Evolutionary conservation across 169 alveolate genomes (phyloP).

Genomic region (Plasmodium cynomolgi): DNA sequence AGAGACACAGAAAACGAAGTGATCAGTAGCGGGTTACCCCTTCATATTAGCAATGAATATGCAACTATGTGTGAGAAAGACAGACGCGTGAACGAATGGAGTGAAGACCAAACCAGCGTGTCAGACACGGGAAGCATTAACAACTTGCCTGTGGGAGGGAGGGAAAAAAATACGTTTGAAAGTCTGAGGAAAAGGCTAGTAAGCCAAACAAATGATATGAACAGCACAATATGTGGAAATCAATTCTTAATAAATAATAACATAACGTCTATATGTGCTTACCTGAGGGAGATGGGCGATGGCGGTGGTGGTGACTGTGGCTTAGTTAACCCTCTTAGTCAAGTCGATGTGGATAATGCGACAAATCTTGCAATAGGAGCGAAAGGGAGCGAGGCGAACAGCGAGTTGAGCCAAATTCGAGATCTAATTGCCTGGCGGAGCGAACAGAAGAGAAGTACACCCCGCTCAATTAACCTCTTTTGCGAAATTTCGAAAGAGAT

Average conservation of each 20-base stretch:
- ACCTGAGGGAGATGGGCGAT: slow-evolving; percentile 7
- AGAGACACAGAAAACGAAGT: background rate
- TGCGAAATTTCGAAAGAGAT: slow-evolving; percentile 37
- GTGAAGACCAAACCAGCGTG: slow-evolving; percentile 6
- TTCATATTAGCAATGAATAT: background rate
- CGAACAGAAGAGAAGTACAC: background rate
- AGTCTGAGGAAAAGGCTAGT: slow-evolving; percentile 18
- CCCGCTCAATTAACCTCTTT: background rate
- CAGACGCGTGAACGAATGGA: background rate
- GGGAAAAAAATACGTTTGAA: slow-evolving; percentile 8
- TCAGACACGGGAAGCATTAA: background rate
- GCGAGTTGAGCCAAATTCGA: background rate
- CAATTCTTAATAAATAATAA: slow-evolving; percentile 33
- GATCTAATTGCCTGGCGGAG: background rate
- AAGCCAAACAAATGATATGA: slow-evolving; percentile 32
- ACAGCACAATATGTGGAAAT: slow-evolving; percentile 5
- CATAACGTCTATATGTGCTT: slow-evolving; percentile 7
- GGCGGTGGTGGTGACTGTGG: background rate
- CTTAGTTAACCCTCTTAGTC: background rate
- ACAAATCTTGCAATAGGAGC: background rate
- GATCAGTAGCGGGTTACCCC: background rate
- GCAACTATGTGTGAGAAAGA: slow-evolving; percentile 12
- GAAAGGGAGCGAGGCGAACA: background rate
- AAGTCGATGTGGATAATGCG: background rate
- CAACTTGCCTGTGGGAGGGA: background rate